Evolutionary conservation across 192 early-diverging fungal species (phyloP), one percentile per base, ranked within the genome.

Genomic region (Coemansia reversa): DNA sequence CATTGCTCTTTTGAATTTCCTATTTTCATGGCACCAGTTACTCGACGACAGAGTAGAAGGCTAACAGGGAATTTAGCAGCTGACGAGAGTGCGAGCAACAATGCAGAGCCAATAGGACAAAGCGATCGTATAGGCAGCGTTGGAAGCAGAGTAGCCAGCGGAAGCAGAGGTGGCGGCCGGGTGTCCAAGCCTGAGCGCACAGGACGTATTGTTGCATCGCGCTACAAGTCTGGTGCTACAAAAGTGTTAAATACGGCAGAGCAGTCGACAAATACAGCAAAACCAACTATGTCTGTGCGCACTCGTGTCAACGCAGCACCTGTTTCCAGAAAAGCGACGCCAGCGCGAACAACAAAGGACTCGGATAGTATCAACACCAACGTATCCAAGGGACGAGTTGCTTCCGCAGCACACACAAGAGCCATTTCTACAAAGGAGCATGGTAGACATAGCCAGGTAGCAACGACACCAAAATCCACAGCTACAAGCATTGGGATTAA

Each of bases 1-100:
- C 35, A 39, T 1, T 9, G 8, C 6, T 2, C 35, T 11, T 39
- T 39, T 3, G 7, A 32, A 2, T 39, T 23, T 49, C 24, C 23
- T 11, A 22, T 25, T 2, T 18, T 6, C 16, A 79, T 70, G 65
- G 62, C 65, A 20, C 72, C 65, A 12, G 32, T 62, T 14, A 62
- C 71, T 16, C 60, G 76, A 57, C 65, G 77, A 35, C 67, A 69
- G 59, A 80, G 77, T 29, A 28, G 67, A 64, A 60, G 72, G 19
- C 55, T 80, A 3, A 29, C 50, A 1, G 60, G 65, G 12, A 63
- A 60, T 30, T 11, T 9, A 52, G 39, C 61, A 14, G 33, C 35
- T 49, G 56, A 56, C 1, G 47, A 52, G 5, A 29, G 7, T 1
- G 6, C 54, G 47, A 53, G 50, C 33, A 48, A 4, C 33, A 30